Conservation (phyloP, 2,329 filamentous ascomycete species). For the Drechslerella coelobrocha region DNA sequence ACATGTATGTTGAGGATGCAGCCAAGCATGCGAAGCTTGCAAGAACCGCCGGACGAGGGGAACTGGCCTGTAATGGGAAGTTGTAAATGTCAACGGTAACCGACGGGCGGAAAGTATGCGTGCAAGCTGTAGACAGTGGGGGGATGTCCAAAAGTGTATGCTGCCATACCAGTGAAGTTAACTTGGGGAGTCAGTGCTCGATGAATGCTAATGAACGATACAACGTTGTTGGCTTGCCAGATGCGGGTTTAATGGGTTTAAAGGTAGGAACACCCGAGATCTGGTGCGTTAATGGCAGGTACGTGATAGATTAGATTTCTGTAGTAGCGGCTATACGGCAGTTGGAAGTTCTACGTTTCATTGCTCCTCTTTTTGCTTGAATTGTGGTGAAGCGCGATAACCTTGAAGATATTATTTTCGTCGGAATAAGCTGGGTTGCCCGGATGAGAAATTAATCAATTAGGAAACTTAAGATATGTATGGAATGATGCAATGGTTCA, state of each 20-base stretch:
- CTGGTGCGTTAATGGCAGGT: slow-evolving; percentile 1
- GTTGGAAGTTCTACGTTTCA: background rate
- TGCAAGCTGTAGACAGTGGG: background rate
- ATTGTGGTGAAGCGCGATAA: too few relatives aligned
- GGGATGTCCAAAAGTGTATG: background rate
- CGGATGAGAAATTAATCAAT: background rate
- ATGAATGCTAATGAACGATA: too few relatives aligned
- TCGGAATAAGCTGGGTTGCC: too few relatives aligned
- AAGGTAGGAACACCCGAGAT: background rate
- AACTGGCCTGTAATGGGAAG: background rate
- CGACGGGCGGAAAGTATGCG: background rate
- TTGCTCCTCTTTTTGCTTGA: background rate
- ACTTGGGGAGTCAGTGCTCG: too few relatives aligned
- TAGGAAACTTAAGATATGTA: too few relatives aligned
- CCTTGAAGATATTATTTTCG: too few relatives aligned
- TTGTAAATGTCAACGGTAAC: slow-evolving; percentile 10
- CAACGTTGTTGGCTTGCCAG: too few relatives aligned
- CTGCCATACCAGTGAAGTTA: too few relatives aligned
- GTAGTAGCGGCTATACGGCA: background rate
- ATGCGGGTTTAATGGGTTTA: background rate
- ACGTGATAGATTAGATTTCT: background rate
- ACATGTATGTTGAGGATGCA: too few relatives aligned
- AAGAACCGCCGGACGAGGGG: background rate
- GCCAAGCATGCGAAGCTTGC: background rate
- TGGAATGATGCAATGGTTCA: too few relatives aligned